These are phyloP conservation scores for Leishmania tarentolae DNA, from an alignment of 208 protist genomes.

Conservation along the genomic window DNA sequence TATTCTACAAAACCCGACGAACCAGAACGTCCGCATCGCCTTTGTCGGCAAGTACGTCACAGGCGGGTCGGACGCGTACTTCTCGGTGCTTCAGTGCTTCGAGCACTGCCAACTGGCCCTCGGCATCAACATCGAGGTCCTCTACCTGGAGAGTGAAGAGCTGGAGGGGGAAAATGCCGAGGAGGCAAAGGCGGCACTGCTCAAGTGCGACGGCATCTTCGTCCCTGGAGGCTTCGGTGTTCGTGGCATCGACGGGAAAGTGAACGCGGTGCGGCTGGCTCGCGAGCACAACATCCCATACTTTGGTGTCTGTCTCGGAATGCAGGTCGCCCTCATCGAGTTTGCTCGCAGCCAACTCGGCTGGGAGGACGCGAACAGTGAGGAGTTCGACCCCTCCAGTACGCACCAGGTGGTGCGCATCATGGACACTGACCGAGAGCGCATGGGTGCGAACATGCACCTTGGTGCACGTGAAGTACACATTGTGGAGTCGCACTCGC, in stretches of 20 bases:
- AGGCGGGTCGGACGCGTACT: slow-evolving; percentile 96
- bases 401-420: slow-evolving; percentile 96
- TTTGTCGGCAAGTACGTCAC: slow-evolving; percentile 99
- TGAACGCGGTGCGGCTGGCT: slow-evolving; percentile 94
- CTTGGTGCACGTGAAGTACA: slow-evolving; percentile 94
- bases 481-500: slow-evolving; percentile 65
- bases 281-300: slow-evolving; percentile 96
- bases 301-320: slow-evolving; percentile 99
- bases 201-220: slow-evolving; percentile 96
- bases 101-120: slow-evolving; percentile 95
- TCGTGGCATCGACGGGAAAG: slow-evolving; percentile 97
- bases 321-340: slow-evolving; percentile 98
- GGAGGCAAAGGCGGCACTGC: slow-evolving; percentile 66
- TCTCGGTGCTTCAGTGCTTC: slow-evolving; percentile 97
- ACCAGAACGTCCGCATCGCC: slow-evolving; percentile 93
- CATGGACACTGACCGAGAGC: slow-evolving; percentile 95
- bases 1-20: slow-evolving; percentile 76
- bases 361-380: slow-evolving; percentile 92
- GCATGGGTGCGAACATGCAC: slow-evolving; percentile 99
- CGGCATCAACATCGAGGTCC: slow-evolving; percentile 93
- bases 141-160: slow-evolving; percentile 94
- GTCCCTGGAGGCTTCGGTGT: slow-evolving; percentile 99
- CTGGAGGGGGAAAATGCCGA: slow-evolving; percentile 70
- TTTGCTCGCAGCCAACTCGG: slow-evolving; percentile 94
- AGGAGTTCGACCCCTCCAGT: slow-evolving; percentile 92